Base-by-base conservation (phyloP, 441 rosid genomes). In the Rhodomyrtus psidioides region DNA sequence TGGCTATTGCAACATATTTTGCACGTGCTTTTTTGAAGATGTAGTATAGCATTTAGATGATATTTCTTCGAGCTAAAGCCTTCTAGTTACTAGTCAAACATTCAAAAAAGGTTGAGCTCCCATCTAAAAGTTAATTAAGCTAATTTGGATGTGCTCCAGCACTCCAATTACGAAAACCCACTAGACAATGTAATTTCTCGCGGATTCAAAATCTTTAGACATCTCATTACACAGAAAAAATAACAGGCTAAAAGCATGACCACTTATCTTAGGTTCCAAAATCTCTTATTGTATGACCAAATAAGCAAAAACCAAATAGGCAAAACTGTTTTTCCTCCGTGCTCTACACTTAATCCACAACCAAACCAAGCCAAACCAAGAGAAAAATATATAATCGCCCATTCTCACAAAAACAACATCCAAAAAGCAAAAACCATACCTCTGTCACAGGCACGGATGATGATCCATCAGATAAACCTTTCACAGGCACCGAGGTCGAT, bases 401-500 rank as follows among this genome's bases (percentile, higher is more conserved):
- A 54, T 53, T 42, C 84, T 28, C 23, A 49, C 58, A 19, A 28
- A 82, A 53, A 9, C 56, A 54, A 53, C 59, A 19, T 54, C 84
- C 44, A 82, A 42, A 55, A 44, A 83, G 46, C 39, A 28, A 55
- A 83, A 83, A 49, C 49, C 42, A 39, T 70, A 83, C 65, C 28
- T 54, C 65, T 21, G 53, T 54, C 57, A 51, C 53, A 27, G 83
- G 53, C 55, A 86, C 62, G 1, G 86, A 83, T 27, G 79, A 76
- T 44, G 93, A 91, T 58, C 93, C 96, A 86, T 95, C 96, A 46
- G 91, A 88, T 83, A 86, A 91, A 88, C 93, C 92, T 88, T 93
- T 94, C 44, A 93, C 88, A 21, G 96, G 91, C 88, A 94, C 98
- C n/a, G 94, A 90, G 57, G 95, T 88, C 14, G 89, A 91, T 84